Percentiles rank a stretch among this genome's conserved stretches.
phyloP scores from a whole-genome alignment of 139 green algal species.

The Nannochloris sp. region DNA sequence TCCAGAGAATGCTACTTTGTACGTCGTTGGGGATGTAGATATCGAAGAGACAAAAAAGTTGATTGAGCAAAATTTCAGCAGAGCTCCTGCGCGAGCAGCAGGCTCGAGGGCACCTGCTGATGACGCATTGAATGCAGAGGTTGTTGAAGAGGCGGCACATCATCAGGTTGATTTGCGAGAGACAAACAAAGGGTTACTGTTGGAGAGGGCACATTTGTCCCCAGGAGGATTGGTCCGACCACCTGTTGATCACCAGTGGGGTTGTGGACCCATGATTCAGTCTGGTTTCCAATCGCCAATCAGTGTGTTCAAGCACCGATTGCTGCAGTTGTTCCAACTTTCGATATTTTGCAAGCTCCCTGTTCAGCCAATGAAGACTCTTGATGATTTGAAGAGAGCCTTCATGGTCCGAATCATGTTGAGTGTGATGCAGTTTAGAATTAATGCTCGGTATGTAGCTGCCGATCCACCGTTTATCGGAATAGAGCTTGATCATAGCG shows the following conservation, averaged over 20 bases:
- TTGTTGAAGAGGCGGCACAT: neutral
- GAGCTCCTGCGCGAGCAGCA: conserved; percentile 26
- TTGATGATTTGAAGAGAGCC: conserved; percentile 53
- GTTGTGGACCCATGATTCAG: conserved; percentile 20
- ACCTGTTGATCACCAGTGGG: conserved; percentile 82
- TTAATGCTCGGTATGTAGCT: conserved; percentile 61
- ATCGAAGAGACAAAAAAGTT: conserved; percentile 33
- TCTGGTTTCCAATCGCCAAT: conserved; percentile 34
- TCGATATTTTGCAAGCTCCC: conserved; percentile 95
- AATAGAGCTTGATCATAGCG: conserved; percentile 87
- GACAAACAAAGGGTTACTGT: conserved; percentile 2
- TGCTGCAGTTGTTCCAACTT: conserved; percentile 91
- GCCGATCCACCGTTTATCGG: conserved; percentile 66
- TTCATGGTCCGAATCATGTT: conserved; percentile 88
- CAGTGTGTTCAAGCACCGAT: conserved; percentile 85
- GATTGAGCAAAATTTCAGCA: conserved; percentile 59
- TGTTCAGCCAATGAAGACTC: conserved; percentile 55
- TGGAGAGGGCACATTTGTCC: neutral
- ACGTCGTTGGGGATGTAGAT: conserved; percentile 90
- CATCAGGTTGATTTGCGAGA: neutral
- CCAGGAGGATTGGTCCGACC: conserved; percentile 48
- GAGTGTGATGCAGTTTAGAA: conserved; percentile 82
- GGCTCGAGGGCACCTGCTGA: conserved; percentile 8
- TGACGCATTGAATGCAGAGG: conserved; percentile 1
- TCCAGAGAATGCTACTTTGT: conserved; percentile 94